phyloP scores from a whole-genome alignment of 306 rosid species.

The Cucurbita maxima region DNA sequence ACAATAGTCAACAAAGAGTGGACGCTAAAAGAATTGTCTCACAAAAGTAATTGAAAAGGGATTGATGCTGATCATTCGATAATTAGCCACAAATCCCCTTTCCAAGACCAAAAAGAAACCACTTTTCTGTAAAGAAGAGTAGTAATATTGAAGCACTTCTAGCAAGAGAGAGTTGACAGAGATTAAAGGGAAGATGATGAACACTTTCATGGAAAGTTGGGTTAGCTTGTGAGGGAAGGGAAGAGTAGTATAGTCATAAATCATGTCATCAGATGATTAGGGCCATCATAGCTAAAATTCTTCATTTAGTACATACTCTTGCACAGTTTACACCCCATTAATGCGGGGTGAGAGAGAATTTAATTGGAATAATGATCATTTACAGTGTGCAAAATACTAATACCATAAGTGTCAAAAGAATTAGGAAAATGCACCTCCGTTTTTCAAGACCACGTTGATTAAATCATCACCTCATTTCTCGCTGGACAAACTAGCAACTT shows the following conservation, averaged over 20 bases:
- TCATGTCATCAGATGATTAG: not conserved
- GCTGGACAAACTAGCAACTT: constrained; percentile 1
- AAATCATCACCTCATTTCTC: not conserved
- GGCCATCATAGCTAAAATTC: not conserved
- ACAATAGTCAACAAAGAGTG: not conserved
- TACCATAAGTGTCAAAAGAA: constrained; percentile 19
- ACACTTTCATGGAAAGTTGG: not conserved
- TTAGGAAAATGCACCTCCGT: not conserved
- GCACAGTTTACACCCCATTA: not conserved
- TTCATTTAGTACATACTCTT: not conserved
- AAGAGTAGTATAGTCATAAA: not conserved
- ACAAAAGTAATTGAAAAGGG: not conserved
- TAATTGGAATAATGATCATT: not conserved
- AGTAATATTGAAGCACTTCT: constrained; percentile 1
- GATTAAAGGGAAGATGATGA: not conserved
- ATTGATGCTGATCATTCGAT: not conserved
- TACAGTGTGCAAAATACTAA: constrained; percentile 9
- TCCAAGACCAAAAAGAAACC: not conserved
- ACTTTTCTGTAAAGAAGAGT: not conserved
- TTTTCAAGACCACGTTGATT: not conserved
- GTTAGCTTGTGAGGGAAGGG: not conserved
- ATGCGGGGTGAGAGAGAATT: not conserved
- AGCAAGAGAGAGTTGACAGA: not conserved
- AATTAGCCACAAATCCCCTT: not conserved
- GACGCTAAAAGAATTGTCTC: not conserved